Evolutionary conservation across 805 yeast species (phyloP).

Genomic region (Priceomyces medius): DNA sequence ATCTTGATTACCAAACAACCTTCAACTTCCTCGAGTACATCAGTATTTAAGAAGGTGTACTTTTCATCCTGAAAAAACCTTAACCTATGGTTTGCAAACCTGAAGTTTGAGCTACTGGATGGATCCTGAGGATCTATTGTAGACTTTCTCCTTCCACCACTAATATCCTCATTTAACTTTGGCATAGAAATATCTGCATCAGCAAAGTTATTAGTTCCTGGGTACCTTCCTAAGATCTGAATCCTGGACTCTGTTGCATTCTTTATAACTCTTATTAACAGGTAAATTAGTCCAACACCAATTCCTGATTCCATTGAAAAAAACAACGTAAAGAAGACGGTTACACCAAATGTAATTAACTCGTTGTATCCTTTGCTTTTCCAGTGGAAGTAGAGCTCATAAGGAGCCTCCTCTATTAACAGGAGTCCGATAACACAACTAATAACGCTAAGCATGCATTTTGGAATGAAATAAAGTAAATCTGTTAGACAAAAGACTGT

Average conservation of each 20-base stretch:
- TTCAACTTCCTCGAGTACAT: constrained; percentile 42
- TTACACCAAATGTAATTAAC: constrained; percentile 46
- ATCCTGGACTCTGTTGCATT: constrained; percentile 44
- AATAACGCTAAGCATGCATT: constrained; percentile 75
- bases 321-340: constrained; percentile 39
- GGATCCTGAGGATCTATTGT: neutral
- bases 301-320: constrained; percentile 87
- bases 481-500: constrained; percentile 61
- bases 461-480: constrained; percentile 70
- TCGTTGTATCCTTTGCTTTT: constrained; percentile 75
- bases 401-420: constrained; percentile 78
- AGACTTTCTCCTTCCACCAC: constrained; percentile 1
- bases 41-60: constrained; percentile 34
- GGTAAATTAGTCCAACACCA: constrained; percentile 79
- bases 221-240: constrained; percentile 45
- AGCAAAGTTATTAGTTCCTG: constrained; percentile 39
- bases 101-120: neutral
- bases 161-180: constrained; percentile 2
- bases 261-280: constrained; percentile 64
- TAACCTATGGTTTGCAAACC: constrained; percentile 16
- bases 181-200: constrained; percentile 36
- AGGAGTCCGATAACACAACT: constrained; percentile 68
- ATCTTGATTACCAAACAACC: constrained; percentile 44
- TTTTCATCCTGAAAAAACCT: constrained; percentile 36
- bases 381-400: constrained; percentile 72